Evolutionary conservation across 768 basidiomycete genomes (phyloP).

Genomic region (Boletus reticuloceps): DNA sequence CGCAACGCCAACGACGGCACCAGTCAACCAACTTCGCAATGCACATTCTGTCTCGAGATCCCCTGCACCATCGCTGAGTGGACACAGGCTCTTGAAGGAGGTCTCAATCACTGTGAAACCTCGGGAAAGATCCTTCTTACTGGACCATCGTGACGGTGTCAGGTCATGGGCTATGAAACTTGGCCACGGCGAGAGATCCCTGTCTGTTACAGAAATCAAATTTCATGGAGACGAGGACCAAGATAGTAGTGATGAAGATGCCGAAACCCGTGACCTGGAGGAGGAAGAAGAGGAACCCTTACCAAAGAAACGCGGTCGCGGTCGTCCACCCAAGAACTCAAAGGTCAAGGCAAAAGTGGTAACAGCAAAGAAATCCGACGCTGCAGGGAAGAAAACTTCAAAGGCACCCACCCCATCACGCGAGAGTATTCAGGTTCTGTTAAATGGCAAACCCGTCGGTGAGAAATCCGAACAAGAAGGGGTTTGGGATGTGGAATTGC

Average conservation of each 20-base stretch:
- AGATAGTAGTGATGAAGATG: conserved; percentile 56
- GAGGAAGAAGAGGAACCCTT: conserved; percentile 39
- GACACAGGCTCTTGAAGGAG: conserved; percentile 47
- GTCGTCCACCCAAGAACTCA: conserved; percentile 31
- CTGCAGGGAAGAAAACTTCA: conserved; percentile 41
- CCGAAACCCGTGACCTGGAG: conserved; percentile 42
- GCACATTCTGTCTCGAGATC: conserved; percentile 33
- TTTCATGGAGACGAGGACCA: conserved; percentile 60
- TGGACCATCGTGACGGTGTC: conserved; percentile 71
- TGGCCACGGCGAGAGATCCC: conserved; percentile 50
- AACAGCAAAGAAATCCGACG: conserved; percentile 31
- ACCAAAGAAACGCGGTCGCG: conserved; percentile 43
- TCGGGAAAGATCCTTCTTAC: conserved; percentile 49
- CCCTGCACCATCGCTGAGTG: conserved; percentile 28
- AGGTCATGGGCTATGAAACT: conserved; percentile 70
- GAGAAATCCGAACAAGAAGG: conserved; percentile 45
- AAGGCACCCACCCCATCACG: conserved; percentile 37
- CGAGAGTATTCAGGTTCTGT: conserved; percentile 59
- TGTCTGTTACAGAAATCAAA: conserved; percentile 52
- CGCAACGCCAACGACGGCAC: conserved; percentile 1
- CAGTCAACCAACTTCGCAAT: conserved; percentile 17
- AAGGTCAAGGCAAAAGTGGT: conserved; percentile 33
- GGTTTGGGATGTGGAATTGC: conserved; percentile 62
- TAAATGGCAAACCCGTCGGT: conserved; percentile 55
- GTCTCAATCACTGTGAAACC: conserved; percentile 59